Base-by-base conservation (phyloP, 768 basidiomycete genomes). In the Kwoniella dejecticola region DNA sequence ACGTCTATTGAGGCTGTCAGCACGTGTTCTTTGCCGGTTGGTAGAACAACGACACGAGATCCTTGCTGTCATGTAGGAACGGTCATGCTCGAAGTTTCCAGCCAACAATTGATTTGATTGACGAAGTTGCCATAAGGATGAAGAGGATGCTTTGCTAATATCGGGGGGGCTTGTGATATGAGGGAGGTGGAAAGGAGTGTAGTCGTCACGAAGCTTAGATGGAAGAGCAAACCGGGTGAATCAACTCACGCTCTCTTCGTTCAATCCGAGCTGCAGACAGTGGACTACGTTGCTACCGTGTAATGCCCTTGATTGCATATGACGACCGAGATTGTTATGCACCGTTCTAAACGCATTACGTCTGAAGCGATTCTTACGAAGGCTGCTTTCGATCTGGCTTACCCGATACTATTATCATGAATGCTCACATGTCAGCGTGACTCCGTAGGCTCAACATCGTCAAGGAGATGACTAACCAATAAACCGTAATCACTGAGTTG, bases 211-310 rank as follows among this genome's bases (percentile, higher is more conserved):
- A n/a, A n/a, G n/a, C n/a, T n/a, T n/a, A n/a, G n/a, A n/a, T n/a
- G n/a, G n/a, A n/a, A n/a, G n/a, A n/a, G n/a, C n/a, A n/a, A n/a
- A n/a, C n/a, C n/a, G n/a, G n/a, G n/a, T n/a, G n/a, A n/a, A n/a
- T n/a, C n/a, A n/a, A 50, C 48, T 31, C 29, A 50, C 48, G 48
- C 48, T 50, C 33, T 50, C 48, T n/a, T 50, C 48, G n/a, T 50
- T 50, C n/a, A 50, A n/a, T 13, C 48, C 48, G 10, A 50, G 30
- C 30, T 50, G 48, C 29, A 50, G 21, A 19, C 48, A 50, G 19
- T 50, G 30, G 5, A 50, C 48, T 7, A 50, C 48, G 33, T 50
- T 50, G 30, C 48, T 50, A 15, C 48, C 48, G 30, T 50, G 48
- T 21, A 50, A 31, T 31, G 48, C 48, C 24, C 48, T 13, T 21